Conservation (phyloP, 2,329 filamentous ascomycete species). For the Penicillium sp. region DNA sequence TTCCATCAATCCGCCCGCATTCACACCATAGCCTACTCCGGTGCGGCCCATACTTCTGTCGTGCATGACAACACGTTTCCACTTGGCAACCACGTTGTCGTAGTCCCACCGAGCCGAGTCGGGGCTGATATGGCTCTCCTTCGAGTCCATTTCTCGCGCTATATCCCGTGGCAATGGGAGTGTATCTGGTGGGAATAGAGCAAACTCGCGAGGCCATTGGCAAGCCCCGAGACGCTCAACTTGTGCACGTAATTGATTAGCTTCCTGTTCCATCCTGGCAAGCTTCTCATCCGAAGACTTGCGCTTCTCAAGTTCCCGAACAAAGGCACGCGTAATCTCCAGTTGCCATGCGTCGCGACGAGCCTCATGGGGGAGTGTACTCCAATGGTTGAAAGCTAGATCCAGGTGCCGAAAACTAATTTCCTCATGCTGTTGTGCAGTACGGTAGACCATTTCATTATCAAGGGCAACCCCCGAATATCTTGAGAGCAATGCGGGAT, state of each 20-base stretch:
- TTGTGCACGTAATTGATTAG: slow-evolving; percentile 46
- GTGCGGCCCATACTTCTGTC: slow-evolving; percentile 41
- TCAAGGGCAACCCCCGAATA: slow-evolving; percentile 28
- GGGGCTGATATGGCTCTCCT: slow-evolving; percentile 34
- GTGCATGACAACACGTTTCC: slow-evolving; percentile 47
- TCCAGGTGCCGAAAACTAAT: slow-evolving; percentile 70
- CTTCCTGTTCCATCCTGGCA: slow-evolving; percentile 45
- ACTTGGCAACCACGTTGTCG: slow-evolving; percentile 46
- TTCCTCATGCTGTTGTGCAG: slow-evolving; percentile 60
- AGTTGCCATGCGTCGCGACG: slow-evolving; percentile 47
- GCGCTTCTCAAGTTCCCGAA: slow-evolving; percentile 43
- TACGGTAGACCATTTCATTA: slow-evolving; percentile 39
- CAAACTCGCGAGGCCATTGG: slow-evolving; percentile 48
- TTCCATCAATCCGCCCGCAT: slow-evolving; percentile 10
- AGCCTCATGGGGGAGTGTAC: slow-evolving; percentile 54
- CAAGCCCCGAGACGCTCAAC: slow-evolving; percentile 45
- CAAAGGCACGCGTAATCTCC: slow-evolving; percentile 47
- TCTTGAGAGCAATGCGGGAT: slow-evolving; percentile 39
- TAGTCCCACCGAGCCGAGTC: slow-evolving; percentile 45
- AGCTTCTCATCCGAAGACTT: slow-evolving; percentile 43
- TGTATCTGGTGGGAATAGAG: slow-evolving; percentile 45
- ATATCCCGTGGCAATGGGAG: slow-evolving; percentile 39
- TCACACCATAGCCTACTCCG: slow-evolving; percentile 27
- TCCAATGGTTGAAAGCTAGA: slow-evolving; percentile 75
- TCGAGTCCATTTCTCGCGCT: slow-evolving; percentile 35